Base-by-base conservation (phyloP, 495 filamentous ascomycete species). In the Xylaria cubensis region DNA sequence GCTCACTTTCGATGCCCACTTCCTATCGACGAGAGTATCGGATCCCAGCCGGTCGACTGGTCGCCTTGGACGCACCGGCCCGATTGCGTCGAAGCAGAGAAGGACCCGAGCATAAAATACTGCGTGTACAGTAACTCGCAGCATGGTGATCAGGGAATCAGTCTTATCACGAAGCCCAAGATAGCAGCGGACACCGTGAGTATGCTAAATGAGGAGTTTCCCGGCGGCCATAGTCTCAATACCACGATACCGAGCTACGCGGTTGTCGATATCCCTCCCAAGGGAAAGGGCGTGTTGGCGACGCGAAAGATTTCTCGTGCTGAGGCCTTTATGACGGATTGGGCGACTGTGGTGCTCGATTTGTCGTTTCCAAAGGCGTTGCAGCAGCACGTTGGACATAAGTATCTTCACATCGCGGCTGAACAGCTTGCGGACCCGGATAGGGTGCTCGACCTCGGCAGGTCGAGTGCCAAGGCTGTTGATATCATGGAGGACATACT, bases 401-500 rank as follows among this genome's bases (percentile, higher is more conserved):
- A 29, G 10, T 68, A 81, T 26, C 74, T 84, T 56, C 78, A 81
- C 41, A 10, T 42, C n/a, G 82, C 82, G 4, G 75, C 73, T 7
- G 80, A 80, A 61, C 76, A 79, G 76, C 74, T 84, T 17, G 64
- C 72, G 10, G 76, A 82, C 21, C 76, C 80, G 6, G 79, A 74
- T 1, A 76, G 70, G 9, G 74, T 84, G 24, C 67, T 78, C 26
- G 59, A 67, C 2, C 70, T 84, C 46, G 80, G 79, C n/a, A 71
- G 75, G 61, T 80, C 77, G 56, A 84, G 73, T 48, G 63, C 70
- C 4, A 21, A 76, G 7, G 80, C 76, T 12, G 71, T 64, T 17
- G 80, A 84, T 24, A 77, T 80, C 36, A 56, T 84, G 7, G 82
- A 84, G 74, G 80, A 84, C 63, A 70, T 83, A 4, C 63, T 83